phyloP scores from a whole-genome alignment of 164 flowering plant species.

The Macadamia tetraphylla region DNA sequence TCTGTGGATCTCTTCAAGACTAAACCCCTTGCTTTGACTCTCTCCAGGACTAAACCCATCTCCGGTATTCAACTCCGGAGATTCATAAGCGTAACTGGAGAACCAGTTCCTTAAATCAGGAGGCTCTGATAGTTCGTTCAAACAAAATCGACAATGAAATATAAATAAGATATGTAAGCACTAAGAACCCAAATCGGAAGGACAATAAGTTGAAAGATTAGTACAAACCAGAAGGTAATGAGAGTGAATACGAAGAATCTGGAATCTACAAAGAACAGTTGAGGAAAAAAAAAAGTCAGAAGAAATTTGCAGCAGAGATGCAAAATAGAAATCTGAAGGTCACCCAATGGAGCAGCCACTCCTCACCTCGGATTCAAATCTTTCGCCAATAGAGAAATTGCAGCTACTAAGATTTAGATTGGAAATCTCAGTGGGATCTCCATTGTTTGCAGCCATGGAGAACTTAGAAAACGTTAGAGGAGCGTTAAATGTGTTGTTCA shows the following conservation, averaged over 20 bases:
- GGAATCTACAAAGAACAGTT: constrained; percentile 4
- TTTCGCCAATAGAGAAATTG: background rate
- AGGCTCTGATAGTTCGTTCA: constrained; percentile 34
- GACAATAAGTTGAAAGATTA: background rate
- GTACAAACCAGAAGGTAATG: constrained; percentile 8
- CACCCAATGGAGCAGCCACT: background rate
- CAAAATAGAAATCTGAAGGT: background rate
- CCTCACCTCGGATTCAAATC: constrained; percentile 5
- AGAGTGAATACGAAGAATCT: constrained; percentile 4
- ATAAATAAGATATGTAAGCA: background rate
- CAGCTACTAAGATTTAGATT: background rate
- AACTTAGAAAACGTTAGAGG: too few relatives aligned
- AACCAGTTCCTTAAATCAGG: constrained; percentile 59
- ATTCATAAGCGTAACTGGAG: constrained; percentile 48
- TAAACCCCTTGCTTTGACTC: background rate
- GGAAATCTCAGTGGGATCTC: background rate
- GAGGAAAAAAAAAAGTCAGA: background rate
- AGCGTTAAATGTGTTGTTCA: too few relatives aligned
- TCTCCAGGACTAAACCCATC: constrained; percentile 9
- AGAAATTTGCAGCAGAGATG: background rate
- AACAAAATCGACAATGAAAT: background rate
- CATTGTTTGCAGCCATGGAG: constrained; percentile 2
- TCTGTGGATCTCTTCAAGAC: background rate
- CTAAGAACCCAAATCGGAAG: background rate
- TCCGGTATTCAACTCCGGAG: constrained; percentile 26